Evolutionary conservation across 495 filamentous ascomycete genomes (phyloP), one percentile per base, ranked within the genome.

Genomic region (Copromyces sp.): DNA sequence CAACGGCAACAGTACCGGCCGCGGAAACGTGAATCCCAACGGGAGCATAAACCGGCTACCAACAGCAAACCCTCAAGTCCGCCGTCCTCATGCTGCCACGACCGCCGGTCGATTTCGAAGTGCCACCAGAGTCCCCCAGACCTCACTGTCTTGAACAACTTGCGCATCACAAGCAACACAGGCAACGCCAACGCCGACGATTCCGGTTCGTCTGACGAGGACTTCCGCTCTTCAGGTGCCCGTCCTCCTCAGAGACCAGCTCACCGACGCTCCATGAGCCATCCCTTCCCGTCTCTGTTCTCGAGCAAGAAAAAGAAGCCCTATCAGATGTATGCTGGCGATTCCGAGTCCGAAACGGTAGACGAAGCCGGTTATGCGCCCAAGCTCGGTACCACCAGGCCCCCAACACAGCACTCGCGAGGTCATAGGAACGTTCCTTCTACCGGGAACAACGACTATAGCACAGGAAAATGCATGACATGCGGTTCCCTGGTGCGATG

Each of bases 401-500:
- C 74, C 37, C 69, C 74, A 53, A 70, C 53, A 9, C 68, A 70
- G 44, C 74, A 42, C 35, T 73, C 74, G 69, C 71, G 81, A 72
- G 73, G 77, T 74, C 73, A 77, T 69, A 53, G 78, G 40, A 77
- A 76, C 65, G 78, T 70, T 47, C 76, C 78, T 7, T 75, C 74
- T 68, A 40, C 75, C 41, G 75, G 75, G 65, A 79, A 74, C 74
- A 77, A 75, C 69, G 86, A 89, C 68, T 83, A 83, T 70, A 85
- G 83, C n/a, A 90, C 90, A 39, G 93, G 93, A 16, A 91, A 87
- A 76, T 97, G 93, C 77, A 90, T 90, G 84, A 93, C 92, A 12
- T 97, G 94, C 79, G 91, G 90, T 78, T 92, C 90, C 68, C 88
- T 89, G 47, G 89, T 97, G 68, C 89, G 90, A 68, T 97, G 94